These are phyloP conservation scores for Aspergillus fructus DNA, from an alignment of 2,329 filamentous ascomycete genomes.

Conservation along the genomic window DNA sequence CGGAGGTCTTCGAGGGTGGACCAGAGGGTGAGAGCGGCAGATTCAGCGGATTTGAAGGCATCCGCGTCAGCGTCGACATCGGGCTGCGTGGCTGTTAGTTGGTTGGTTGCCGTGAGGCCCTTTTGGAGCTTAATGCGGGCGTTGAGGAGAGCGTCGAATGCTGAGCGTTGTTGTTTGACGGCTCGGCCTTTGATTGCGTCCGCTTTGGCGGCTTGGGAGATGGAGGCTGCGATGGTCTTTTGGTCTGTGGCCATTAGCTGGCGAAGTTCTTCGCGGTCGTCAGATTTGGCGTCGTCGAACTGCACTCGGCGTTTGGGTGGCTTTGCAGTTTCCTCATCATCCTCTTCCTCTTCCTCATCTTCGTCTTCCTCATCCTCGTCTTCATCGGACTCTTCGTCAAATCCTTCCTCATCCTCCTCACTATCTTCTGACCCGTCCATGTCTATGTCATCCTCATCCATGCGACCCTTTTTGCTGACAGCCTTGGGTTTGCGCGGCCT, in stretches of 20 bases:
- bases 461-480: constrained; percentile 16
- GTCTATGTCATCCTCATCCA: constrained; percentile 23
- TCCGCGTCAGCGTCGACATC: constrained; percentile 34
- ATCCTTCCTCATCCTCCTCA: constrained; percentile 27
- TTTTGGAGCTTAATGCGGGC: constrained; percentile 92
- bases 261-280: constrained; percentile 60
- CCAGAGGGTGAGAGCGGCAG: constrained; percentile 81
- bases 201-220: constrained; percentile 66
- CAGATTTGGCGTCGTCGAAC: constrained; percentile 20
- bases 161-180: constrained; percentile 79
- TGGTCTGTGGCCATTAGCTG: constrained; percentile 68
- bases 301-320: constrained; percentile 18
- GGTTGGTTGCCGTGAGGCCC: constrained; percentile 78
- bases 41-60: constrained; percentile 74
- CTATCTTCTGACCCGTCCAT: constrained; percentile 28
- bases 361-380: constrained; percentile 11
- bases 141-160: constrained; percentile 86
- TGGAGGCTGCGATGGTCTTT: constrained; percentile 62
- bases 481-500: constrained; percentile 3
- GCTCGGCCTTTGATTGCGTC: constrained; percentile 84
- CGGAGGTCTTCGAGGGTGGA: constrained; percentile 60
- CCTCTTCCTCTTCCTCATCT: constrained; percentile 33
- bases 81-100: constrained; percentile 55
- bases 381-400: constrained; percentile 23
- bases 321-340: constrained; percentile 26